phyloP scores from a whole-genome alignment of 2,329 filamentous ascomycete species.

The Colletotrichum sp. region DNA sequence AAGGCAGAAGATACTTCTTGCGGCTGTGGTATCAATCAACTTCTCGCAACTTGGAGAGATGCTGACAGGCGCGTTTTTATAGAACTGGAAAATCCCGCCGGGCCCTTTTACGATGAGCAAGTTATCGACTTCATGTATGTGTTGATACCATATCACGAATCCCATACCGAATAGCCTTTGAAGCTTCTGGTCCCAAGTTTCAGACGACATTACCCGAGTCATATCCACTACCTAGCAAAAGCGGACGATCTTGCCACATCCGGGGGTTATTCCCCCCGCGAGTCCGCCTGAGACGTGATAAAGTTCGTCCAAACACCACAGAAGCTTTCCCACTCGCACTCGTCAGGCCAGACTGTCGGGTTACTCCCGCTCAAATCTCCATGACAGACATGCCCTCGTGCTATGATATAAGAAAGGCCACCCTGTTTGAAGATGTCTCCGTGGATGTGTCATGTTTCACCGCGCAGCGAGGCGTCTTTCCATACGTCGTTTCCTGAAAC shows the following conservation, averaged over 20 bases:
- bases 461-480: not conserved
- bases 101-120: not conserved
- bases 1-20: not conserved
- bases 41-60: not conserved
- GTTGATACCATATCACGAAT: not conserved
- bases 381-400: accelerated
- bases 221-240: accelerated
- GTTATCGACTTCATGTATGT: not conserved
- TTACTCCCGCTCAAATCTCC: accelerated
- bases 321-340: accelerated
- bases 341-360: not conserved
- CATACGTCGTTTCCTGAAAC: not conserved
- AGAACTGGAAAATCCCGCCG: accelerated
- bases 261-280: not conserved
- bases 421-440: not conserved
- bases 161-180: not conserved
- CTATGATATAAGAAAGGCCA: not conserved
- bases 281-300: not conserved
- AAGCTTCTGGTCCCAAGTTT: not conserved
- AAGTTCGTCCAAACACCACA: not conserved
- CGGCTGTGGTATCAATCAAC: not conserved
- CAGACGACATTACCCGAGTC: not conserved
- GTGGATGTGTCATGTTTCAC: not conserved
- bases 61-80: not conserved
- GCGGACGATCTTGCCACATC: not conserved